Conservation (phyloP, 2,329 filamentous ascomycete species). For the Fusarium hostae region DNA sequence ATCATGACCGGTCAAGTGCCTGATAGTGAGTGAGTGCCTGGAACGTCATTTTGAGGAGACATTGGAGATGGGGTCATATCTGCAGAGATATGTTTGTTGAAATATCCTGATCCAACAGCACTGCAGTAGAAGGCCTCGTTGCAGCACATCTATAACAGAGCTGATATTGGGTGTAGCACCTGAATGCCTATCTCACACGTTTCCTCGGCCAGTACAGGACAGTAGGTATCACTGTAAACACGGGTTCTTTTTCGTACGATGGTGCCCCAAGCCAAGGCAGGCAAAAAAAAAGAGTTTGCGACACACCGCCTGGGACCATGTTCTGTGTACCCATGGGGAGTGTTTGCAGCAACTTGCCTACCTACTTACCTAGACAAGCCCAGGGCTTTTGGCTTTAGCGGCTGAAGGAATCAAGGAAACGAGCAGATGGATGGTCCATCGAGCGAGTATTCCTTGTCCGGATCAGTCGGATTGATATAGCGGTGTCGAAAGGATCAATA, state of each 20-base stretch:
- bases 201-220: constrained; percentile 34
- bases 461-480: constrained; percentile 17
- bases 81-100: constrained; percentile 6
- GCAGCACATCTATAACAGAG: constrained; percentile 12
- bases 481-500: constrained; percentile 5
- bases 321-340: constrained; percentile 39
- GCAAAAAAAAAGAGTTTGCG: constrained; percentile 26
- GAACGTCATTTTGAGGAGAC: constrained; percentile 33
- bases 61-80: constrained; percentile 22
- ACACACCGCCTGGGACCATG: constrained; percentile 41
- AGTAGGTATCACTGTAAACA: constrained; percentile 30
- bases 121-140: constrained; percentile 26
- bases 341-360: constrained; percentile 37
- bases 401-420: constrained; percentile 36
- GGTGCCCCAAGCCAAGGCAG: constrained; percentile 20
- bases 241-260: constrained; percentile 36
- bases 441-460: constrained; percentile 19
- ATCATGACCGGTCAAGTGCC: constrained; percentile 36
- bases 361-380: neutral
- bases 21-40: constrained; percentile 33
- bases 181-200: constrained; percentile 20
- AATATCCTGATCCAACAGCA: constrained; percentile 18
- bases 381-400: constrained; percentile 25
- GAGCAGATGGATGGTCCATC: constrained; percentile 15
- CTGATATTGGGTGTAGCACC: constrained; percentile 26